A percentile compares a stretch with the other conserved stretches of the same genome.
phyloP scores from a whole-genome alignment of 257 asterid species.

The Solanum virginianum region DNA sequence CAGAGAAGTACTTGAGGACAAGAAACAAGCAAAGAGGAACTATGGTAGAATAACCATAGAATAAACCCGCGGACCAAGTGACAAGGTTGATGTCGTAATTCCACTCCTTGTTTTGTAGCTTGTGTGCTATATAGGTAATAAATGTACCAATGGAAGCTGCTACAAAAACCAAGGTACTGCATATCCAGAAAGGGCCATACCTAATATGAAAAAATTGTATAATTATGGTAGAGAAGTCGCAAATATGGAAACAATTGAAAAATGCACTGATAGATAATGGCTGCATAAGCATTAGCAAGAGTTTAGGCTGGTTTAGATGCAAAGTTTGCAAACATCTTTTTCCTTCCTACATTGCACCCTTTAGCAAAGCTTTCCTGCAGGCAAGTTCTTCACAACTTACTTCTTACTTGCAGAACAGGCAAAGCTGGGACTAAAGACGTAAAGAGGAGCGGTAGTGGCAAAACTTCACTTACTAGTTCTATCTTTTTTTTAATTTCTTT shows the following conservation, averaged over 20 bases:
- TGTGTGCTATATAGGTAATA: conserved; percentile 82
- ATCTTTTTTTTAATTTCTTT: background rate
- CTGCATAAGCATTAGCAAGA: background rate
- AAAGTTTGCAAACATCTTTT: background rate
- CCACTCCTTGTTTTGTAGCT: conserved; percentile 75
- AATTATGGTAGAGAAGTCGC: background rate
- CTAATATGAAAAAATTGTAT: conserved; percentile 22
- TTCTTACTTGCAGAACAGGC: background rate
- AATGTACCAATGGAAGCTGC: conserved; percentile 97
- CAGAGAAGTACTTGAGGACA: conserved; percentile 93
- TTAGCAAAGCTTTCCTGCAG: background rate
- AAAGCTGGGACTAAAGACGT: background rate
- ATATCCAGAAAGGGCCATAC: conserved; percentile 99
- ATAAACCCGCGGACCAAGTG: conserved; percentile 95
- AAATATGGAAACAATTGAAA: background rate
- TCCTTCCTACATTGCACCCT: background rate
- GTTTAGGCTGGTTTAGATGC: background rate
- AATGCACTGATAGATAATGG: background rate
- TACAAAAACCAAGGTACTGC: conserved; percentile 90
- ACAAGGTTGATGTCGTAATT: conserved; percentile 74
- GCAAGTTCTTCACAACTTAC: background rate
- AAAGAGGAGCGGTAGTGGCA: background rate
- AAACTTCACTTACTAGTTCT: background rate
- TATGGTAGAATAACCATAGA: conserved; percentile 79
- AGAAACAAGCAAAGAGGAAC: conserved; percentile 74